A percentile compares a stretch with the other conserved stretches of the same genome.
Conservation (phyloP, 352 stramenopile genomes). For the Sclerospora graminicola region DNA sequence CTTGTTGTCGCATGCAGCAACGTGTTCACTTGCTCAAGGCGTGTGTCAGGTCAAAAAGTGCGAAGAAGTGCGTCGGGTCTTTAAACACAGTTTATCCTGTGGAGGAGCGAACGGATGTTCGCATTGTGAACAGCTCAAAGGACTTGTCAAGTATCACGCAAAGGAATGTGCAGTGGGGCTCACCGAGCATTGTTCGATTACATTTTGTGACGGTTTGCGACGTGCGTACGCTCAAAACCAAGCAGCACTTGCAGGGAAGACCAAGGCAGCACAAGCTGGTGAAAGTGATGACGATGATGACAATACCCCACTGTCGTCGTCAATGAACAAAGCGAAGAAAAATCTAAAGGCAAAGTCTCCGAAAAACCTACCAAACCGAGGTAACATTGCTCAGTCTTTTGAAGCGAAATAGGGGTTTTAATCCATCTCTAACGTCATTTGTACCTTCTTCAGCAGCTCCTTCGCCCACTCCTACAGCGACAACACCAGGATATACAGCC, state of each 20-base stretch:
- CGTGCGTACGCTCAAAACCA: slow-evolving; percentile 43
- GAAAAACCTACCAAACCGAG: slow-evolving; percentile 26
- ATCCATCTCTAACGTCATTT: slow-evolving; percentile 12
- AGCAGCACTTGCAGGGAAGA: slow-evolving; percentile 23
- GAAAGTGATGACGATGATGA: slow-evolving; percentile 51
- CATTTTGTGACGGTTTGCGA: slow-evolving; percentile 71
- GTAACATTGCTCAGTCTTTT: slow-evolving; percentile 1
- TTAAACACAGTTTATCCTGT: slow-evolving; percentile 79
- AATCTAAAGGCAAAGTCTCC: slow-evolving; percentile 49
- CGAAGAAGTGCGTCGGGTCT: slow-evolving; percentile 75
- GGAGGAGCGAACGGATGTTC: slow-evolving; percentile 52
- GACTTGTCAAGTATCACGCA: slow-evolving; percentile 76
- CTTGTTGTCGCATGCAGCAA: slow-evolving; percentile 66
- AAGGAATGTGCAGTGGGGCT: slow-evolving; percentile 60
- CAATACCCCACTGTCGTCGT: slow-evolving; percentile 59
- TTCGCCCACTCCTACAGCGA: slow-evolving; percentile 3
- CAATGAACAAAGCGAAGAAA: slow-evolving; percentile 59
- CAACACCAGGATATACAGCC: background rate
- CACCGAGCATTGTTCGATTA: slow-evolving; percentile 67
- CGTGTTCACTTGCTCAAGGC: slow-evolving; percentile 42
- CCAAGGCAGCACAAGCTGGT: slow-evolving; percentile 15
- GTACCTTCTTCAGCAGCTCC: slow-evolving; percentile 13
- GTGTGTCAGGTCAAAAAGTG: slow-evolving; percentile 81
- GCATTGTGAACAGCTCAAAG: slow-evolving; percentile 76
- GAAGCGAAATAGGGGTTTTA: slow-evolving; percentile 19